phyloP scores from a whole-genome alignment of 1,284 basidiomycete species.

The Neonothopanus nambi region DNA sequence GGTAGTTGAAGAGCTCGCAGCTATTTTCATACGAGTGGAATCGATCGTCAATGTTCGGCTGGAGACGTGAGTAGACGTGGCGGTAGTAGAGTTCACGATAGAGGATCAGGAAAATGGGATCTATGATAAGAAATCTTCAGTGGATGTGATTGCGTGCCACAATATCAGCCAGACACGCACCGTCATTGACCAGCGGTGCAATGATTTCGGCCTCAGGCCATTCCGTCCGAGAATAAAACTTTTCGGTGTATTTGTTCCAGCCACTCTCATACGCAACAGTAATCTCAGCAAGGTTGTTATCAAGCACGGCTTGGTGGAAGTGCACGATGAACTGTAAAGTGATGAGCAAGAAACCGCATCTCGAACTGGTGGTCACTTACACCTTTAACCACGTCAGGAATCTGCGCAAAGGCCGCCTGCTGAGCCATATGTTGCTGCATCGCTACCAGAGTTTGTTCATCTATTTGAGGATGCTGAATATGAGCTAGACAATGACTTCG shows the following conservation, averaged over 20 bases:
- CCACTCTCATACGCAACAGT: slow-evolving; percentile 92
- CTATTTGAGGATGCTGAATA: slow-evolving; percentile 59
- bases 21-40: slow-evolving; percentile 99
- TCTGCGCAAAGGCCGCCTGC: slow-evolving; percentile 73
- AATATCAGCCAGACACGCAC: slow-evolving; percentile 40
- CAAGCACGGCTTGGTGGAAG: slow-evolving; percentile 85
- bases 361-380: slow-evolving; percentile 43
- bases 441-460: slow-evolving; percentile 64
- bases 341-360: slow-evolving; percentile 6
- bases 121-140: slow-evolving; percentile 40
- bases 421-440: slow-evolving; percentile 81
- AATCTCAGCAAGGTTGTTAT: slow-evolving; percentile 88
- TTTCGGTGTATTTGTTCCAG: slow-evolving; percentile 96
- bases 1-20: slow-evolving; percentile 96
- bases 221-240: slow-evolving; percentile 91
- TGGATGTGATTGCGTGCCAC: background rate
- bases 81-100: slow-evolving; percentile 95
- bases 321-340: slow-evolving; percentile 79
- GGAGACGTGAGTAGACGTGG: slow-evolving; percentile 93
- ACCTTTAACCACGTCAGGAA: slow-evolving; percentile 80
- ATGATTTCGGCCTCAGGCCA: slow-evolving; percentile 98
- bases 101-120: slow-evolving; percentile 93
- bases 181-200: slow-evolving; percentile 90
- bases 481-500: slow-evolving; percentile 29
- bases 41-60: slow-evolving; percentile 95